Conservation (phyloP, 495 filamentous ascomycete species). For the Hypoxylon subgilvum region DNA sequence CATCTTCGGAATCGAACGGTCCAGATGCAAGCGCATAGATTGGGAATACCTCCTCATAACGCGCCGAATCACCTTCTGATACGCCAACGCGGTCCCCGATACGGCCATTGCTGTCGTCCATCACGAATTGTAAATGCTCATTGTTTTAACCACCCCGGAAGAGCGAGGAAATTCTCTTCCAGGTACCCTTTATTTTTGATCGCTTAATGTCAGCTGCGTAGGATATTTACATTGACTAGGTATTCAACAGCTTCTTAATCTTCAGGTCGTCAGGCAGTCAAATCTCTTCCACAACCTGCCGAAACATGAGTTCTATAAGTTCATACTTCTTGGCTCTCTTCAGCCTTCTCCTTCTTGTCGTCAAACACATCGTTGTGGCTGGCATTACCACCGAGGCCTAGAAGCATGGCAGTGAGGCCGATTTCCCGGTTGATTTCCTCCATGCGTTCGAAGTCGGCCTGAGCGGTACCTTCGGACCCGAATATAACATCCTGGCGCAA, state of each 20-base stretch:
- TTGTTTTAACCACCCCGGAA: conserved; percentile 30
- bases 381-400: conserved; percentile 24
- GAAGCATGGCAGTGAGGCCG: conserved; percentile 59
- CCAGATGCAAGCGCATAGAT: conserved; percentile 14
- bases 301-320: not conserved
- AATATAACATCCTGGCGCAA: conserved; percentile 72
- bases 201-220: too few species aligned
- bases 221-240: too few species aligned
- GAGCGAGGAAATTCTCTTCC: conserved; percentile 23
- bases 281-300: not conserved
- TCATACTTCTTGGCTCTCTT: conserved; percentile 19
- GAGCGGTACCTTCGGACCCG: conserved; percentile 70
- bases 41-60: conserved; percentile 2
- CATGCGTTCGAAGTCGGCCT: conserved; percentile 74
- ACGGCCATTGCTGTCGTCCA: conserved; percentile 21
- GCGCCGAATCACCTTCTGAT: conserved; percentile 3
- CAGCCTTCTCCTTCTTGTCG: conserved; percentile 32
- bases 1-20: conserved; percentile 11
- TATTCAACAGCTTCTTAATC: too few species aligned
- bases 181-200: conserved; percentile 24
- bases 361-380: conserved; percentile 24
- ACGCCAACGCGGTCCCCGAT: not conserved
- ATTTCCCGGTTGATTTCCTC: conserved; percentile 75
- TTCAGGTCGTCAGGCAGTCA: too few species aligned
- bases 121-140: conserved; percentile 27